phyloP scores from a whole-genome alignment of 2,329 filamentous ascomycete species.

The Neofusicoccum cordaticola region DNA sequence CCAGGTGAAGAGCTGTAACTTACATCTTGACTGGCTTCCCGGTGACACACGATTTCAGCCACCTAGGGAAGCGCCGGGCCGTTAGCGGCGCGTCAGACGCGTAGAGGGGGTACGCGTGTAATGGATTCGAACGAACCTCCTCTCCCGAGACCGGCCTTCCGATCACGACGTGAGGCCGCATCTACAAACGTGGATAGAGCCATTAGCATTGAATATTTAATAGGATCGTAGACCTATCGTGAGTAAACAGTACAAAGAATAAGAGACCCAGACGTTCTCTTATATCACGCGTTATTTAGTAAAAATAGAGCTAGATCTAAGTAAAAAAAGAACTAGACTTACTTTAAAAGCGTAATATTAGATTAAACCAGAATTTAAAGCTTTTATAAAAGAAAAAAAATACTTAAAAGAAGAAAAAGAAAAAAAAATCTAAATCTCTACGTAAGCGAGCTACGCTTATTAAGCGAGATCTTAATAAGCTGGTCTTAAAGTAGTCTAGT shows the following conservation, averaged over 20 bases:
- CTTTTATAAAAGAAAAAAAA: background rate
- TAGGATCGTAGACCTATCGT: too few relatives aligned
- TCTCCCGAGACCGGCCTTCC: background rate
- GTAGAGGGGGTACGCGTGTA: background rate
- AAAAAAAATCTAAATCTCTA: background rate
- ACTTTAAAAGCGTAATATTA: background rate
- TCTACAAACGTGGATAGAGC: background rate
- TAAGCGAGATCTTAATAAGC: background rate
- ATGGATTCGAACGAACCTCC: background rate
- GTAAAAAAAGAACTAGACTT: background rate
- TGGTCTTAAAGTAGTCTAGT: background rate
- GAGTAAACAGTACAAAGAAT: background rate
- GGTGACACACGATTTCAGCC: conserved; percentile 1
- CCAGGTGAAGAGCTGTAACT: background rate
- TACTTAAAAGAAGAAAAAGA: background rate
- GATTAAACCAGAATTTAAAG: background rate
- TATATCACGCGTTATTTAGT: background rate
- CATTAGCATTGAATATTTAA: background rate
- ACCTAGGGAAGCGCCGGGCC: background rate
- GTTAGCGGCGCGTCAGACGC: background rate
- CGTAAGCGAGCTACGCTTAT: background rate
- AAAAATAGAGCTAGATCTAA: background rate
- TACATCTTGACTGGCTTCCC: background rate
- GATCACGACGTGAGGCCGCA: background rate
- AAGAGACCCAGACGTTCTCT: background rate